Evolutionary conservation across 177 flowering plant species (phyloP).

Genomic region (Vitis hybrid): DNA sequence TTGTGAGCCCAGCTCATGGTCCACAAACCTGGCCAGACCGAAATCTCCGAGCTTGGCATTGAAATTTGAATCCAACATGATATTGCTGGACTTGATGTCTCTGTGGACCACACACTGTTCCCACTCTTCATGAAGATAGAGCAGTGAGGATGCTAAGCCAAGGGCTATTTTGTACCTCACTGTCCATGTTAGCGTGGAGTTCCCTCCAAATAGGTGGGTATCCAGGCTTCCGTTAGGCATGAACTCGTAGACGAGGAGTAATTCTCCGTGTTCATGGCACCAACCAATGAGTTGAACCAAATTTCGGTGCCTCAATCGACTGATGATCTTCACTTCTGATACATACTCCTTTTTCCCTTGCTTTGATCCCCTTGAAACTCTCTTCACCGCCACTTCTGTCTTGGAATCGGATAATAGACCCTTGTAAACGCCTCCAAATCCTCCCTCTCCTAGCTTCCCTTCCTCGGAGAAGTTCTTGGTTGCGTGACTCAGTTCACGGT

Average conservation of each 20-base stretch:
- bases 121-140: constrained; percentile 57
- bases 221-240: constrained; percentile 60
- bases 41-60: constrained; percentile 56
- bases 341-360: constrained; percentile 52
- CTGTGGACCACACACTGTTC: constrained; percentile 59
- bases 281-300: constrained; percentile 52
- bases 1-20: constrained; percentile 36
- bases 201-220: constrained; percentile 35
- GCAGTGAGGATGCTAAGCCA: constrained; percentile 44
- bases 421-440: constrained; percentile 46
- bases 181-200: constrained; percentile 29
- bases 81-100: constrained; percentile 56
- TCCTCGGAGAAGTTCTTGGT: constrained; percentile 29
- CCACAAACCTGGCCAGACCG: constrained; percentile 49
- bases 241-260: constrained; percentile 51
- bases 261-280: constrained; percentile 42
- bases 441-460: constrained; percentile 53
- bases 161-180: constrained; percentile 38
- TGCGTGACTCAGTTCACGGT: constrained; percentile 20
- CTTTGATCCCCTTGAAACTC: constrained; percentile 33
- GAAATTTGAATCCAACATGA: constrained; percentile 52
- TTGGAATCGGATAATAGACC: constrained; percentile 28
- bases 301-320: constrained; percentile 46
- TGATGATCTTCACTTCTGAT: constrained; percentile 47
- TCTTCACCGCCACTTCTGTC: constrained; percentile 38